These are phyloP conservation scores for sunflower (Helianthus annuus) DNA, from an alignment of 129 eudicot genomes.

Conservation along the genomic window DNA sequence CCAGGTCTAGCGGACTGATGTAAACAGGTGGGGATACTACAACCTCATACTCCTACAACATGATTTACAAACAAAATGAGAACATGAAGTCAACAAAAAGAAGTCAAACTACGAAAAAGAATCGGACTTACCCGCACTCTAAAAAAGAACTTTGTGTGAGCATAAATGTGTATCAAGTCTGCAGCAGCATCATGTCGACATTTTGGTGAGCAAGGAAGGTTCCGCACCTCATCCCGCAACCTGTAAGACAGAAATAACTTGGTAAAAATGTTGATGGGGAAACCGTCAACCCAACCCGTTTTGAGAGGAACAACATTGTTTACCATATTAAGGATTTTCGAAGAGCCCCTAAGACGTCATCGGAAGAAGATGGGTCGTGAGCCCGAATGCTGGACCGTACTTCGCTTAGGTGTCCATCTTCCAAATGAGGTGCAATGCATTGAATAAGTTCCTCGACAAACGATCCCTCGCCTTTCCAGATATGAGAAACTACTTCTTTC, in stretches of 20 bases:
- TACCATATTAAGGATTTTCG: constrained; percentile 82
- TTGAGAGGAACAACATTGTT: constrained; percentile 17
- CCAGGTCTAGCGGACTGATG: constrained; percentile 91
- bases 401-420: constrained; percentile 54
- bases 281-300: neutral
- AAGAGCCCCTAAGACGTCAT: constrained; percentile 57
- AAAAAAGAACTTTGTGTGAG: constrained; percentile 78
- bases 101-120: neutral
- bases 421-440: constrained; percentile 81
- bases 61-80: constrained; percentile 17
- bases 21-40: constrained; percentile 84
- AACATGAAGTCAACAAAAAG: neutral
- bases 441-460: constrained; percentile 76
- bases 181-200: constrained; percentile 99
- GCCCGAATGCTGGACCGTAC: constrained; percentile 66
- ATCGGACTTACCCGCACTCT: constrained; percentile 60
- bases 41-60: constrained; percentile 73
- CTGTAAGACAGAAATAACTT: constrained; percentile 40
- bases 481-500: constrained; percentile 60
- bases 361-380: constrained; percentile 82
- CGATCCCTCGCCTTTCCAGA: constrained; percentile 97
- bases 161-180: constrained; percentile 89
- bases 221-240: constrained; percentile 95
- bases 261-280: neutral
- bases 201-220: constrained; percentile 76